Conservation (phyloP, 192 early-diverging fungal species). For the Dissophora globulifera region DNA sequence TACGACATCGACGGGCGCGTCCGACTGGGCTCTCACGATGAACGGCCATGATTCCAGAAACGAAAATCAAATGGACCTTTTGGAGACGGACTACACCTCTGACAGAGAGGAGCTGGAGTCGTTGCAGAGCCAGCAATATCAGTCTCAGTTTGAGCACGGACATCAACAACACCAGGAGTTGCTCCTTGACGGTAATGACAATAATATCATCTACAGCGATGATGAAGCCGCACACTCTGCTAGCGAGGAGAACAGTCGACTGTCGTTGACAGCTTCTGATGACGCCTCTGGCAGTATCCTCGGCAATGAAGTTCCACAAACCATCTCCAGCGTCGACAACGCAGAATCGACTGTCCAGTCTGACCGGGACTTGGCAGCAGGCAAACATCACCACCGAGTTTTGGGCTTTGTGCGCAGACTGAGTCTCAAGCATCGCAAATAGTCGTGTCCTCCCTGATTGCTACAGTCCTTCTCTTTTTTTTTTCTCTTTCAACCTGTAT, state of each 20-base stretch:
- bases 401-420: slow-evolving; percentile 30
- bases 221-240: no score
- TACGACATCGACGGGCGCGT: no score
- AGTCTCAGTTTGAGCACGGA: no score
- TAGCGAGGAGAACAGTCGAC: no score
- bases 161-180: slow-evolving; percentile 12
- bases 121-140: neutral
- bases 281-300: neutral
- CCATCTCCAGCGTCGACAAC: neutral
- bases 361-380: neutral
- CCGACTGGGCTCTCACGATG: no score
- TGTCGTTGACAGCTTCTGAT: neutral
- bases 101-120: neutral
- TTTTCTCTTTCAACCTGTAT: slow-evolving; percentile 1
- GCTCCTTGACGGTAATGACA: neutral
- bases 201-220: no score
- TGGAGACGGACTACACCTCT: neutral
- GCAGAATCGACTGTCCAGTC: neutral
- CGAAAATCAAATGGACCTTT: no score
- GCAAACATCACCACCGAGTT: slow-evolving; percentile 14
- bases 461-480: neutral
- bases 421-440: neutral
- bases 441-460: neutral
- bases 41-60: no score
- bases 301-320: neutral